Evolutionary conservation across 257 asterid genomes (phyloP).

Genomic region (Fraxinus anomala): DNA sequence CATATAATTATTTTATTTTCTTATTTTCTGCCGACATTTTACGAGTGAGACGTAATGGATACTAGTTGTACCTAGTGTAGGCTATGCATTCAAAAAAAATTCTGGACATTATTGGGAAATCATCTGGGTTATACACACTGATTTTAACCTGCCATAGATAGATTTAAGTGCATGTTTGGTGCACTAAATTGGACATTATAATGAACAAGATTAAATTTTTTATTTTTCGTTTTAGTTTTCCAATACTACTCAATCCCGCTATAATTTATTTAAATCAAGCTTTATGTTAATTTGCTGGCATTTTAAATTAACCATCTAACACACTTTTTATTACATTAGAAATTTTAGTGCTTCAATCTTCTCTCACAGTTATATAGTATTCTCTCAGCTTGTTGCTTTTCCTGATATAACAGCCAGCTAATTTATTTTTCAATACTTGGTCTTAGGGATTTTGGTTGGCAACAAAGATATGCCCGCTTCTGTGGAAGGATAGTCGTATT

Average conservation of each 20-base stretch:
- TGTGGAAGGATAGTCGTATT: conserved; percentile 86
- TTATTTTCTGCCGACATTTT: background rate
- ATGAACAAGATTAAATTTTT: no score
- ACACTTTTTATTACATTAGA: background rate
- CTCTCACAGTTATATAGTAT: background rate
- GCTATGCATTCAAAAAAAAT: background rate
- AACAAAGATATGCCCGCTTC: conserved; percentile 81
- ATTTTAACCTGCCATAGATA: background rate
- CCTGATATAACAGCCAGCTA: background rate
- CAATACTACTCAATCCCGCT: no score
- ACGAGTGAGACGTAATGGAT: background rate
- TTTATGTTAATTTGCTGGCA: background rate
- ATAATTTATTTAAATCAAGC: background rate
- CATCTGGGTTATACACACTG: background rate
- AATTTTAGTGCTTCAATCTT: background rate
- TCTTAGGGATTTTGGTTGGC: conserved; percentile 90
- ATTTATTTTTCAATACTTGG: conserved; percentile 3
- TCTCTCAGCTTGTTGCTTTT: conserved; percentile 2
- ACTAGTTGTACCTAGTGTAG: background rate
- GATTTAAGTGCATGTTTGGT: background rate
- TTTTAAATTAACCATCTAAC: background rate
- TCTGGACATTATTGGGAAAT: background rate
- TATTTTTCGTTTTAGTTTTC: no score
- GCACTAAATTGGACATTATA: no score
- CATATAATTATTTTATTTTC: background rate